phyloP scores from a whole-genome alignment of 768 basidiomycete species.

The Filobasidium floriforme region DNA sequence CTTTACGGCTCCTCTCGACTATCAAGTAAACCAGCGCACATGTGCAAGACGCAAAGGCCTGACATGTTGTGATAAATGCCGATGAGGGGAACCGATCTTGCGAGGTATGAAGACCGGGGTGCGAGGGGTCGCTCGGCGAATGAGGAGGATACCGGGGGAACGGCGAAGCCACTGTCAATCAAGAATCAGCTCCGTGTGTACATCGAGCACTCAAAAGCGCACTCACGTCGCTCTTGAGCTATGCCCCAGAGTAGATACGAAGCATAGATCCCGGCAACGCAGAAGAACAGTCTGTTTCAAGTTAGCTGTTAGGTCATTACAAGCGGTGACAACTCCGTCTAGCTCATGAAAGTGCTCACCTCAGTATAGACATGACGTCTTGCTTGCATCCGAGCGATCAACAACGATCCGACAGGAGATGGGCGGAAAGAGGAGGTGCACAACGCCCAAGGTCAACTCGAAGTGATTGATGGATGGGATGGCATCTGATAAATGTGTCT shows the following conservation, averaged over 20 bases:
- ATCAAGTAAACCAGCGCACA: slow-evolving; percentile 35
- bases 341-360: no score
- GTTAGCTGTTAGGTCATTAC: background rate
- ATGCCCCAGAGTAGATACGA: slow-evolving; percentile 91
- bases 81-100: slow-evolving; percentile 41
- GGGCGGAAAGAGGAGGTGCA: no score
- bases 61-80: slow-evolving; percentile 39
- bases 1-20: slow-evolving; percentile 19
- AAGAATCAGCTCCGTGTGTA: background rate
- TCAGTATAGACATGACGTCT: background rate
- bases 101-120: slow-evolving; percentile 12
- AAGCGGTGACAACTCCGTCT: background rate
- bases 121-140: background rate
- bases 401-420: no score
- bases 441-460: no score
- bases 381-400: no score
- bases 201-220: no score
- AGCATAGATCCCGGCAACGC: slow-evolving; percentile 79
- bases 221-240: slow-evolving; percentile 82
- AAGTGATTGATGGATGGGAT: no score
- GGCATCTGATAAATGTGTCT: no score
- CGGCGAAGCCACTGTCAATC: slow-evolving; percentile 34
- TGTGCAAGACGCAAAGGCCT: slow-evolving; percentile 37
- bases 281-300: slow-evolving; percentile 53
- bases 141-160: slow-evolving; percentile 32